Evolutionary conservation across 257 asterid species (phyloP).

Genomic region (Plantago ovata): DNA sequence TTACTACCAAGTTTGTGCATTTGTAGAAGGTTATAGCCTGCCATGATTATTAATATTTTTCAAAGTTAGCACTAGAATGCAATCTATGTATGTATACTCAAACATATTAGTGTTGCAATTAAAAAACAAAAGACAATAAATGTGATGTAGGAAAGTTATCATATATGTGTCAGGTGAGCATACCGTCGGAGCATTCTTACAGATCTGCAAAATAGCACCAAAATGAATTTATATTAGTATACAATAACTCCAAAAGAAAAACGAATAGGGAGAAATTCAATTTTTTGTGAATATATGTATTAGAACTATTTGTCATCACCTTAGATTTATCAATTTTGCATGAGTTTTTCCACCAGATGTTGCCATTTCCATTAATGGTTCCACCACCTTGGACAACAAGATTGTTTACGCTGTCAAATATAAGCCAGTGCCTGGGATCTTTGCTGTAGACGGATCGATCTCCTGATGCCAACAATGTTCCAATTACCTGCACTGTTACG

Average conservation of each 20-base stretch:
- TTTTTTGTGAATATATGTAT: background rate
- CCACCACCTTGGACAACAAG: constrained; percentile 77
- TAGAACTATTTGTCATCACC: constrained; percentile 17
- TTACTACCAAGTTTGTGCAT: constrained; percentile 53
- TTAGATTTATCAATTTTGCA: constrained; percentile 56
- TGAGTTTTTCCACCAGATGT: constrained; percentile 85
- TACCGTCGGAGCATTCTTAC: constrained; percentile 91
- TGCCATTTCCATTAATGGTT: constrained; percentile 62
- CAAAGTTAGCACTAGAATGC: no score
- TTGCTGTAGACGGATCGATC: constrained; percentile 39
- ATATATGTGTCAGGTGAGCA: constrained; percentile 21
- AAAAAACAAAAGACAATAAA: no score
- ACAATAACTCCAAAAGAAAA: background rate
- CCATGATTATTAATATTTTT: background rate
- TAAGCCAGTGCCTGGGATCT: constrained; percentile 58
- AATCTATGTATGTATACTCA: no score
- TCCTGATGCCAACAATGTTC: constrained; percentile 50
- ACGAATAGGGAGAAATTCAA: background rate
- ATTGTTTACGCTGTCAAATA: constrained; percentile 38
- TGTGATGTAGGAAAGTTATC: no score
- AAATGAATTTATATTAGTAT: background rate
- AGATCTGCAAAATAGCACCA: constrained; percentile 43
- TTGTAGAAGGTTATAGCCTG: constrained; percentile 69
- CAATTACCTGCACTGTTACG: constrained; percentile 52
- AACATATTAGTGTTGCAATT: no score